Conservation (phyloP, 2,329 filamentous ascomycete genomes). For the Cadophora malorum region DNA sequence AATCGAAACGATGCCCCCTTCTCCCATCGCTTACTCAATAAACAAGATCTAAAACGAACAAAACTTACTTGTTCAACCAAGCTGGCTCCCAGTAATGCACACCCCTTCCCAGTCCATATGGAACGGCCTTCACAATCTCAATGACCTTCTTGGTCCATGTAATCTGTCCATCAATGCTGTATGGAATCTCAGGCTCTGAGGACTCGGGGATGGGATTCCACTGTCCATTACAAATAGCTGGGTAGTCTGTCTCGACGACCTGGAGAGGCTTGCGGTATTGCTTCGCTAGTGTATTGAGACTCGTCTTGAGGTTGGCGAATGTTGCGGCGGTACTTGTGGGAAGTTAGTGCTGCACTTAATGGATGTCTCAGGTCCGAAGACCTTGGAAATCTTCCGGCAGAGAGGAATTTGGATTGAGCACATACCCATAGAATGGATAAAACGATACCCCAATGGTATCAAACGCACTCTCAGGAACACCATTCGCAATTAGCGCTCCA, state of each 20-base stretch:
- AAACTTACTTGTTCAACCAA: constrained; percentile 30
- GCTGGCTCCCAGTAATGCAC: constrained; percentile 77
- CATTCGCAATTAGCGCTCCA: constrained; percentile 64
- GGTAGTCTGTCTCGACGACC: constrained; percentile 76
- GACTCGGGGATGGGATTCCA: constrained; percentile 48
- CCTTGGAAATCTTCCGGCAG: background rate
- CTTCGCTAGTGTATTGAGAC: constrained; percentile 61
- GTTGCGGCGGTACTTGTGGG: constrained; percentile 55
- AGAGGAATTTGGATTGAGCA: background rate
- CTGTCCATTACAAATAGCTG: constrained; percentile 64
- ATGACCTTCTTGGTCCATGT: constrained; percentile 66
- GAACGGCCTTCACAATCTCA: constrained; percentile 58
- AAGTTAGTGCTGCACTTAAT: background rate
- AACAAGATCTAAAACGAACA: background rate
- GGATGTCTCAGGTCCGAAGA: background rate
- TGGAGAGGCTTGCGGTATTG: constrained; percentile 70
- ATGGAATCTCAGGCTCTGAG: constrained; percentile 58
- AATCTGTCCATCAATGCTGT: constrained; percentile 66
- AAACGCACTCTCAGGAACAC: constrained; percentile 62
- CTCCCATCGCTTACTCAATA: background rate
- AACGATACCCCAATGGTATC: constrained; percentile 73
- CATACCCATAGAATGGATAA: constrained; percentile 70
- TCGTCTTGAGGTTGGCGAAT: constrained; percentile 60
- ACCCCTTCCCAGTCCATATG: constrained; percentile 57
- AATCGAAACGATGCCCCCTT: background rate